phyloP scores from a whole-genome alignment of 768 basidiomycete species.

The Suillus subalutaceus region DNA sequence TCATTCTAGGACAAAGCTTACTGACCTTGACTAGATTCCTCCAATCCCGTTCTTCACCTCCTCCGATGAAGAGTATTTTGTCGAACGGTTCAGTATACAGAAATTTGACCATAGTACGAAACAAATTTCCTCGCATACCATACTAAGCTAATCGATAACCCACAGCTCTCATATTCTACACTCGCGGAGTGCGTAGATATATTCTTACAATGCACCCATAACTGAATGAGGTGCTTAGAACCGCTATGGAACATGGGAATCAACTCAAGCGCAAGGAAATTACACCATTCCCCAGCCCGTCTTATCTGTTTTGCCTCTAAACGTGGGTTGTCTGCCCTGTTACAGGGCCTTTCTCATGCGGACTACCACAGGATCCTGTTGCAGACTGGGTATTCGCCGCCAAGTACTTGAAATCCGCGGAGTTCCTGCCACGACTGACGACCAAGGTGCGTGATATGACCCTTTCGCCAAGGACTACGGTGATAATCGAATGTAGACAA shows the following conservation, averaged over 20 bases:
- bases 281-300: slow-evolving; percentile 45
- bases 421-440: slow-evolving; percentile 39
- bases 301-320: slow-evolving; percentile 42
- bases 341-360: neutral
- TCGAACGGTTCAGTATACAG: slow-evolving; percentile 59
- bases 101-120: slow-evolving; percentile 63
- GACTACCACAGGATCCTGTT: slow-evolving; percentile 41
- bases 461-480: slow-evolving; percentile 41
- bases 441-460: slow-evolving; percentile 32
- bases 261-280: slow-evolving; percentile 44
- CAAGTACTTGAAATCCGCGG: slow-evolving; percentile 26
- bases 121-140: neutral
- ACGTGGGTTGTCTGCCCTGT: slow-evolving; percentile 27
- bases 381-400: slow-evolving; percentile 44
- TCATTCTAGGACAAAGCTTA: slow-evolving; percentile 6
- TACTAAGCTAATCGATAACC: neutral
- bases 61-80: slow-evolving; percentile 72
- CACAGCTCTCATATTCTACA: slow-evolving; percentile 69
- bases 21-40: slow-evolving; percentile 46
- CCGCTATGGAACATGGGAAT: slow-evolving; percentile 38
- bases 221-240: slow-evolving; percentile 34
- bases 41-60: slow-evolving; percentile 60
- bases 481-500: slow-evolving; percentile 36
- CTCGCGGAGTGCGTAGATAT: slow-evolving; percentile 43
- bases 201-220: neutral